Base-by-base conservation (phyloP, 1,284 basidiomycete species). In the Cryptococcus floricola region DNA sequence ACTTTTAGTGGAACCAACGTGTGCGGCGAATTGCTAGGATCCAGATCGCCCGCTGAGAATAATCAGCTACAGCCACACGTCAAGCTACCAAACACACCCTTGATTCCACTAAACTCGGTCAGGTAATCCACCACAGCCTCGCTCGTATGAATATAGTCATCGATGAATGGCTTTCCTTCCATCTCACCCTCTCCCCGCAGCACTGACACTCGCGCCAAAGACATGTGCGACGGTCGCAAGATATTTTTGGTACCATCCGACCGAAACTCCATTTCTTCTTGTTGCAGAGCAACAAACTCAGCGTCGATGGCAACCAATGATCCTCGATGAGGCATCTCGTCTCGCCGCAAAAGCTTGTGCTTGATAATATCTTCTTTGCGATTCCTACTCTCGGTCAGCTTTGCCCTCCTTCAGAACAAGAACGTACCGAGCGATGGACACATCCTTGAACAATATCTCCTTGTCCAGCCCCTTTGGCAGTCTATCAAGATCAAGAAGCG, bases 201-300 rank as follows among this genome's bases (percentile, higher is more conserved):
- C 2, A 97, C 94, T 0, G 93, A 97, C 0, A 99, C 95, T 23
- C 96, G 85, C 16, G 96, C 96, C 1, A 98, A 82, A 48, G 91
- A 91, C 64, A 96, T 84, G 54, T 91, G 84, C 9, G 91, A 90
- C 0, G 96, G 96, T 14, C 92, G 84, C 25, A 98, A 81, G 27
- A 98, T 86, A 64, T 90, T 92, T 73, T 92, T 91, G 4, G 91
- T 91, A 3, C 95, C 94, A 67, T 98, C 92, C 0, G 94, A 97
- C 10, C 90, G 85, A 69, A 89, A 89, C 73, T 99, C 95, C 25
- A 88, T 87, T 74, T 98, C 95, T 78, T 98, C 95, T 79, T 92
- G 88, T 73, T 98, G 92, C 81, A 99, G 87, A 16, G 88, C 88
- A 7, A 98, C 94, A 71, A 99, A 98, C 73, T 98, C 96, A 2